phyloP scores from a whole-genome alignment of 208 protist genomes.

The Acanthamoeba castellanii region DNA sequence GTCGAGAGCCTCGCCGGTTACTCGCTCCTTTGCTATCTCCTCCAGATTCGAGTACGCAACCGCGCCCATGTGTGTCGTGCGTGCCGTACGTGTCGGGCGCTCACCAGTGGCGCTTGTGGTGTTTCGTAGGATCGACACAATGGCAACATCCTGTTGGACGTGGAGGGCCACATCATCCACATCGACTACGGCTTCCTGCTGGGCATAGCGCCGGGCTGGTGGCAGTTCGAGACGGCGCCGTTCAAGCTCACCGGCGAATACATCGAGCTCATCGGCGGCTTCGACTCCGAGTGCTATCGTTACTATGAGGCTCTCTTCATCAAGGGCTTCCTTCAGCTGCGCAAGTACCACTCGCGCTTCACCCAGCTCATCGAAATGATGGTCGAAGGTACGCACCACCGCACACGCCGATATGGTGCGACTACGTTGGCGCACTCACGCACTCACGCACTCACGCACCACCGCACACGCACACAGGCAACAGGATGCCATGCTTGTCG shows the following conservation, averaged over 20 bases:
- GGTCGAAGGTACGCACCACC: slow-evolving; percentile 45
- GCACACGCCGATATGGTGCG: background rate
- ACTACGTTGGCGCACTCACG: background rate
- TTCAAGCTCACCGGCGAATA: slow-evolving; percentile 77
- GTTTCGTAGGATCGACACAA: slow-evolving; percentile 70
- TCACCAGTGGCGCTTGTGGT: background rate
- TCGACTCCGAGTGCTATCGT: slow-evolving; percentile 54
- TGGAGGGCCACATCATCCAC: slow-evolving; percentile 81
- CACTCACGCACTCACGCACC: background rate
- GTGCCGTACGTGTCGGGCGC: background rate
- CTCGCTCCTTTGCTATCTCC: slow-evolving; percentile 69
- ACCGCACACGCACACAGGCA: background rate
- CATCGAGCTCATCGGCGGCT: slow-evolving; percentile 70
- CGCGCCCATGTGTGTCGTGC: background rate
- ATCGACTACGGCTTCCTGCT: slow-evolving; percentile 87
- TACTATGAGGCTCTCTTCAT: slow-evolving; percentile 40
- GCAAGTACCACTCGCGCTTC: slow-evolving; percentile 55
- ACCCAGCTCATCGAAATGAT: slow-evolving; percentile 70
- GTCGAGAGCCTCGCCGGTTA: slow-evolving; percentile 76
- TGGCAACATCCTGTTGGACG: slow-evolving; percentile 83
- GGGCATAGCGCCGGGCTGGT: slow-evolving; percentile 51
- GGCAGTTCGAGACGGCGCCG: slow-evolving; percentile 74
- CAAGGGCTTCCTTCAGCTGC: slow-evolving; percentile 65
- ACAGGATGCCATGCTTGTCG: slow-evolving; percentile 42
- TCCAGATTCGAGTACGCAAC: slow-evolving; percentile 57